phyloP scores from a whole-genome alignment of 2,329 filamentous ascomycete species.

The Rutstroemia sp. region DNA sequence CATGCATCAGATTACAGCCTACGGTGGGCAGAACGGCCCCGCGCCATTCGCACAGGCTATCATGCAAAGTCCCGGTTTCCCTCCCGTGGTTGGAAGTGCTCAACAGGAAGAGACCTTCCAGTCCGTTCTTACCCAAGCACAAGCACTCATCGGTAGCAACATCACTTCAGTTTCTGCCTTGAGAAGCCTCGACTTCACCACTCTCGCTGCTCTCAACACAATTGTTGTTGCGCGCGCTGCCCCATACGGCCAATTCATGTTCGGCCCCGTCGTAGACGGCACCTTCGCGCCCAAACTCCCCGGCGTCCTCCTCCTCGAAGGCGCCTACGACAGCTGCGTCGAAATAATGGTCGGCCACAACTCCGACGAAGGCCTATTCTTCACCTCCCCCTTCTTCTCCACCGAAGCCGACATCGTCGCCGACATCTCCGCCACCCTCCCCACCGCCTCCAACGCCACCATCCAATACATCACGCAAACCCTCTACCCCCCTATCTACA shows the following conservation, averaged over 20 bases:
- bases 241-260: conserved; percentile 36
- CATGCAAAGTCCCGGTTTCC: conserved; percentile 25
- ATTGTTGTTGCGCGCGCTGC: conserved; percentile 15
- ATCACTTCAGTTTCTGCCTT: conserved; percentile 7
- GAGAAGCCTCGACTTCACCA: conserved; percentile 5
- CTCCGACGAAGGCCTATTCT: conserved; percentile 32
- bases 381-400: conserved; percentile 24
- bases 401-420: conserved; percentile 12
- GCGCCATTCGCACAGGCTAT: conserved; percentile 37
- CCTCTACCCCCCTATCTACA: conserved; percentile 43
- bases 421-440: conserved; percentile 13
- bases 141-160: conserved; percentile 6
- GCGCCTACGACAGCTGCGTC: conserved; percentile 37
- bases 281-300: conserved; percentile 40
- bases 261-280: conserved; percentile 40
- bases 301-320: conserved; percentile 36
- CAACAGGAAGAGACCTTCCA: conserved; percentile 9
- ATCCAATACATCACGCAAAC: conserved; percentile 33
- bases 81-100: neutral
- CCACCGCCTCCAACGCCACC: conserved; percentile 14
- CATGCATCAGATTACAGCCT: conserved; percentile 48
- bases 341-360: conserved; percentile 40
- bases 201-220: conserved; percentile 15
- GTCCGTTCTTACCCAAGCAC: conserved; percentile 13
- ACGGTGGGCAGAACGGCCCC: conserved; percentile 33